Base-by-base conservation (phyloP, 2,329 filamentous ascomycete genomes). In the Venturia effusa region DNA sequence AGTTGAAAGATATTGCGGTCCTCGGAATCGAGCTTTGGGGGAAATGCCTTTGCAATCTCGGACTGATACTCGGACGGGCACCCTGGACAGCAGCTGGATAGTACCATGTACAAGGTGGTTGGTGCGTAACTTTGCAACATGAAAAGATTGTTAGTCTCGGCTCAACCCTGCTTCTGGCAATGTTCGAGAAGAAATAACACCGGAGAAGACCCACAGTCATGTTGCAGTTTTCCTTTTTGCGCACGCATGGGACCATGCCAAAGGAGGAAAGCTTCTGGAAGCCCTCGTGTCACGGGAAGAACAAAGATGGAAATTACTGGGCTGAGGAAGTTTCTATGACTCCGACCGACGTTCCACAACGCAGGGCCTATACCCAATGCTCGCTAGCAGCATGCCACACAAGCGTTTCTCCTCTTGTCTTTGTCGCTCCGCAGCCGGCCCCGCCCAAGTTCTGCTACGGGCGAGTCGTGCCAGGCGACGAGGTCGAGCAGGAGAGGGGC, bases 61-160 rank as follows among this genome's bases (percentile, higher is more conserved):
- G 30, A 30, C 34, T 17, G 15, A 34, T 34, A 30, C 15, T 57
- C 30, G 51, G 27, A 57, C 1, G 51, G 51, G 32, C 48, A 55
- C 48, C 24, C 48, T 4, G 32, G 22, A 30, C 13, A 55, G 27
- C 30, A n/a, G 51, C 51, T 34, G 51, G 30, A 57, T 32, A 57
- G 48, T 54, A n/a, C 41, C 43, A 55, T 34, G 51, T n/a, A n/a
- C n/a, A n/a, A n/a, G 51, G 41, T 55, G 51, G 51, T 57, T 57
- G 51, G 51, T 57, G 51, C 51, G 51, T 39, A 30, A 57, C 3
- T 19, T 10, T n/a, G 51, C 51, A 57, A 57, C 51, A 19, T 57
- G 51, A n/a, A 57, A 37, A 57, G 27, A 57, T 57, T 27, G 27
- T 34, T 34, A 34, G 27, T 57, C 30, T n/a, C 15, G 51, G 51